phyloP scores from a whole-genome alignment of 768 basidiomycete genomes.

The Hemileccinum impolitum region DNA sequence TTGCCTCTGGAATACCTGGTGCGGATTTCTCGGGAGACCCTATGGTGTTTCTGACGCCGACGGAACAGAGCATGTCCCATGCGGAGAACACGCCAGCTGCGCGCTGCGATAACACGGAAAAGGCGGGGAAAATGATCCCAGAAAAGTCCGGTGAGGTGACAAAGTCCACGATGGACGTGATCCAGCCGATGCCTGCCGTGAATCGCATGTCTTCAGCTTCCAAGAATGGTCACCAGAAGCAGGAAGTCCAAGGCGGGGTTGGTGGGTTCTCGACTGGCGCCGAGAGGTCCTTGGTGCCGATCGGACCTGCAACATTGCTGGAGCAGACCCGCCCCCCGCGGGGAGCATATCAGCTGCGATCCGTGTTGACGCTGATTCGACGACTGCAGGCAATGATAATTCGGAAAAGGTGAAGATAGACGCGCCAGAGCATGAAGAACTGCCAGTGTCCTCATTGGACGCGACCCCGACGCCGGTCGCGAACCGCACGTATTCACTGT shows the following conservation, averaged over 20 bases:
- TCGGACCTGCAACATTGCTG: too few relatives aligned
- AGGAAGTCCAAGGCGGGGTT: too few relatives aligned
- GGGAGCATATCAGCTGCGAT: conserved; percentile 13
- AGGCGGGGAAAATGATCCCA: too few relatives aligned
- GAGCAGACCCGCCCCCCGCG: not conserved
- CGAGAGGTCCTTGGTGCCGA: too few relatives aligned
- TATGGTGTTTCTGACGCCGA: not conserved
- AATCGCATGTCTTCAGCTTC: too few relatives aligned
- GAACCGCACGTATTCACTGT: conserved; percentile 17
- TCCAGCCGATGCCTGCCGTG: too few relatives aligned
- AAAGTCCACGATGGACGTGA: too few relatives aligned
- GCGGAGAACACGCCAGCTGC: too few relatives aligned
- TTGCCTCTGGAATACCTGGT: conserved; percentile 19
- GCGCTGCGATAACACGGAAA: too few relatives aligned
- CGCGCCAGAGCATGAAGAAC: conserved; percentile 1
- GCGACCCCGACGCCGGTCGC: conserved; percentile 11
- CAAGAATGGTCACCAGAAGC: too few relatives aligned
- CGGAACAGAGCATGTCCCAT: not conserved
- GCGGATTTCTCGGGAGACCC: conserved; percentile 4
- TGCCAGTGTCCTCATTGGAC: not conserved
- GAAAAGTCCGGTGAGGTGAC: too few relatives aligned
- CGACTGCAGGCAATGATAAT: not conserved
- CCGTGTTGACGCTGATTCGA: conserved; percentile 13
- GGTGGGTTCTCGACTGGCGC: too few relatives aligned
- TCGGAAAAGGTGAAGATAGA: not conserved